Percentiles rank a stretch among this genome's conserved stretches.
These are phyloP conservation scores for Phascolomyces articulosus DNA, from an alignment of 371 early-diverging fungal species.

Conservation along the genomic window DNA sequence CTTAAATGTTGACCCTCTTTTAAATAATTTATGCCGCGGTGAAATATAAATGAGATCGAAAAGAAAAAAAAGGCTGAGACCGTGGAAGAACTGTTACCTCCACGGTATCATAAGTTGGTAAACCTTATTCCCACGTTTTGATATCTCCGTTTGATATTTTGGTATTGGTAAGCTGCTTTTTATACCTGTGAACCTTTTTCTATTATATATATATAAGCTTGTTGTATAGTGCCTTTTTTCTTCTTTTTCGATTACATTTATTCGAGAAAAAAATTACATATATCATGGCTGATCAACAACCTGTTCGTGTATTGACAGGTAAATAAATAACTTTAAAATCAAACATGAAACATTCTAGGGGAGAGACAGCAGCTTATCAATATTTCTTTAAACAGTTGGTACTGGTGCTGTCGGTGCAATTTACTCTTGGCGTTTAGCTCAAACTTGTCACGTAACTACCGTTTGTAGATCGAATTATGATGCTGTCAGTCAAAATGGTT, in stretches of 20 bases:
- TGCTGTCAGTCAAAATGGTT: slow-evolving; percentile 61
- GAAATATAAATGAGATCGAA: too few relatives aligned
- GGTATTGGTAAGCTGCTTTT: background rate
- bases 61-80: background rate
- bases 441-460: slow-evolving; percentile 62
- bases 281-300: slow-evolving; percentile 3
- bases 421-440: slow-evolving; percentile 73
- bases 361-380: too few relatives aligned
- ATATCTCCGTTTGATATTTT: background rate
- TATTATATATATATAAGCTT: background rate
- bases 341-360: too few relatives aligned
- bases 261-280: background rate
- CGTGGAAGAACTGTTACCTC: too few relatives aligned
- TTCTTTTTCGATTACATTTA: background rate
- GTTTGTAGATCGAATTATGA: slow-evolving; percentile 86
- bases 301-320: slow-evolving; percentile 18
- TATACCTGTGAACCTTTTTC: background rate
- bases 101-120: too few relatives aligned
- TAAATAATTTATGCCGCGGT: too few relatives aligned
- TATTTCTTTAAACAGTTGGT: slow-evolving; percentile 59
- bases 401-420: slow-evolving; percentile 81
- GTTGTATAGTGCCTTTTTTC: background rate
- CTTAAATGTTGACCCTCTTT: too few relatives aligned
- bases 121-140: too few relatives aligned
- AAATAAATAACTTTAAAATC: too few relatives aligned